These are phyloP conservation scores for Glycyrrhiza uralensis DNA, from an alignment of 306 rosid species.

Conservation along the genomic window DNA sequence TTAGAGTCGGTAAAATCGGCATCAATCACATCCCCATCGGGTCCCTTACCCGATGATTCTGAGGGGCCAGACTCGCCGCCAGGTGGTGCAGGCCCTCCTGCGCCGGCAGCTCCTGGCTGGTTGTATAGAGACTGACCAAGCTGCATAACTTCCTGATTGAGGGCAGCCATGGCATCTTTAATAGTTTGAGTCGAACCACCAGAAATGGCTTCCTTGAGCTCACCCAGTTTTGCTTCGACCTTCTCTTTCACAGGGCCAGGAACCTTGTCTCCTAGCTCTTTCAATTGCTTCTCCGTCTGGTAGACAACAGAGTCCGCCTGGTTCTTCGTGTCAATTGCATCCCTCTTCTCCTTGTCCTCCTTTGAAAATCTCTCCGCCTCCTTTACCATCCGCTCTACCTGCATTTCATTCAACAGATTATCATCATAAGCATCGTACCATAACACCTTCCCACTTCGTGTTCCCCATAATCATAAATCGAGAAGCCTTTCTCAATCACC, in stretches of 20 bases:
- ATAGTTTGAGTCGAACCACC: conserved; percentile 74
- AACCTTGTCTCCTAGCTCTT: conserved; percentile 91
- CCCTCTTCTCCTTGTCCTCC: conserved; percentile 96
- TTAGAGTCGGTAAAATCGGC: conserved; percentile 82
- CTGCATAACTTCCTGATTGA: conserved; percentile 96
- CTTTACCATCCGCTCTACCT: conserved; percentile 80
- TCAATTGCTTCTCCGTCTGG: conserved; percentile 91
- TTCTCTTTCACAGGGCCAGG: conserved; percentile 87
- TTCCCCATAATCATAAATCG: neutral
- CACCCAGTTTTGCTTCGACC: conserved; percentile 82
- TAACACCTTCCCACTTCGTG: neutral
- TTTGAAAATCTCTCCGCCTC: conserved; percentile 78
- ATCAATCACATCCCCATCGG: conserved; percentile 85
- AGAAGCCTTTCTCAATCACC: neutral
- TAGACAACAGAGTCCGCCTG: conserved; percentile 92
- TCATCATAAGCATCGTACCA: neutral
- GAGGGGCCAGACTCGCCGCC: conserved; percentile 68
- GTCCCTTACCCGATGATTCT: conserved; percentile 61
- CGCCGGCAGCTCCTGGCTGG: conserved; percentile 70
- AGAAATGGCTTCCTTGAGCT: conserved; percentile 75
- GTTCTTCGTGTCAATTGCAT: conserved; percentile 86
- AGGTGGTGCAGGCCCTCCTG: conserved; percentile 52
- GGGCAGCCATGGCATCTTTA: conserved; percentile 88
- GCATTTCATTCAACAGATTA: conserved; percentile 13
- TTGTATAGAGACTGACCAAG: conserved; percentile 85